phyloP scores from a whole-genome alignment of 1,139 yeast species.

The Candida anutae region DNA sequence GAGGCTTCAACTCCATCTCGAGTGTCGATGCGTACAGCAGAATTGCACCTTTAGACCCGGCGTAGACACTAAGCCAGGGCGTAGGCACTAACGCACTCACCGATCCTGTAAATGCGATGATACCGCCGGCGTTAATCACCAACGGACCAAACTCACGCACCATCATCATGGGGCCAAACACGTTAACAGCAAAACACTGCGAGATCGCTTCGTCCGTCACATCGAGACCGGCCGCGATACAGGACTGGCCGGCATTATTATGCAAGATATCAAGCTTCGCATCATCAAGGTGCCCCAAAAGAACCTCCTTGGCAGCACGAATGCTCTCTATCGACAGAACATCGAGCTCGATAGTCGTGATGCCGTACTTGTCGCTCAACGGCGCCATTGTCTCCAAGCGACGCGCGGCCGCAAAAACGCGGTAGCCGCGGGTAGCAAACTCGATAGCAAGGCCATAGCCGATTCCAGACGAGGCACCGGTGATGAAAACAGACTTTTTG shows the following conservation, averaged over 20 bases:
- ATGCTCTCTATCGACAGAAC: constrained; percentile 50
- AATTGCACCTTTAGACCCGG: constrained; percentile 72
- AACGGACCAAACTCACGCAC: constrained; percentile 52
- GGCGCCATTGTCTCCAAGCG: constrained; percentile 56
- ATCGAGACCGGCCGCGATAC: constrained; percentile 66
- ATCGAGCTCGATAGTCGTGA: constrained; percentile 33
- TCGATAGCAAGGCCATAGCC: constrained; percentile 64
- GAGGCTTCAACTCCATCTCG: constrained; percentile 63
- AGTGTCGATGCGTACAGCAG: constrained; percentile 60
- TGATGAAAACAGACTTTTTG: constrained; percentile 49
- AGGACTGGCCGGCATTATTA: constrained; percentile 63
- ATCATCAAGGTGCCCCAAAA: constrained; percentile 34
- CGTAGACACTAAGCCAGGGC: constrained; percentile 64
- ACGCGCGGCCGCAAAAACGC: constrained; percentile 70
- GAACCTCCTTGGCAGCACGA: constrained; percentile 27
- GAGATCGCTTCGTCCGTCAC: constrained; percentile 49
- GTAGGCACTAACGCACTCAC: constrained; percentile 61
- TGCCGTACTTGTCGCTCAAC: constrained; percentile 28
- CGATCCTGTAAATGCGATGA: constrained; percentile 70
- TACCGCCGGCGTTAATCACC: constrained; percentile 61
- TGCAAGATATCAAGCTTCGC: constrained; percentile 47
- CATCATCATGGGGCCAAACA: constrained; percentile 59
- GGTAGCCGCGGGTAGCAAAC: constrained; percentile 53
- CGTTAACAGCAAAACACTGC: constrained; percentile 60
- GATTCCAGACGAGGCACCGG: constrained; percentile 82